Evolutionary conservation across 2,329 filamentous ascomycete genomes (phyloP).

Genomic region (Fusarium agapanthi): DNA sequence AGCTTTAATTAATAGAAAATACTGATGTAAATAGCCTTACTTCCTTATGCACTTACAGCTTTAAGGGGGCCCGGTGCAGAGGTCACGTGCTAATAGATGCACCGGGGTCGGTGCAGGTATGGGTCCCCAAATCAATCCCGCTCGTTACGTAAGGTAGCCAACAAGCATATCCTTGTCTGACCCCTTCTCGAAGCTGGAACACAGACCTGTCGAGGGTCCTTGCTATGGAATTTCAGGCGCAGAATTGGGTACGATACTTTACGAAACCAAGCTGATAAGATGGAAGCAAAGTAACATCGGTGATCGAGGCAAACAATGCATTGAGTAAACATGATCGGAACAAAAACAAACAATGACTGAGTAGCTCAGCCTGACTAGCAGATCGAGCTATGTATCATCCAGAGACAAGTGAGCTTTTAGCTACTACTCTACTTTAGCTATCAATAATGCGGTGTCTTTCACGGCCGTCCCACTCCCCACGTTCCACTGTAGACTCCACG

Average conservation of each 20-base stretch:
- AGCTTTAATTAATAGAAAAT: no score
- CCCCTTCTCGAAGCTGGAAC: conserved; percentile 23
- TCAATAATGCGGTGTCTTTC: conserved; percentile 31
- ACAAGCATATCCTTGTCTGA: conserved; percentile 19
- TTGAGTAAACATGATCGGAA: neutral
- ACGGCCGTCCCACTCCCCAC: conserved; percentile 33
- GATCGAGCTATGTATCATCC: neutral
- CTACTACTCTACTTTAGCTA: neutral
- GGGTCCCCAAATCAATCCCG: conserved; percentile 21
- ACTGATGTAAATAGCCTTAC: no score
- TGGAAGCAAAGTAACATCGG: neutral
- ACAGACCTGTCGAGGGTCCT: conserved; percentile 23
- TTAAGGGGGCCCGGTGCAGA: no score
- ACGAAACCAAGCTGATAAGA: conserved; percentile 2
- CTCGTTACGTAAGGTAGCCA: conserved; percentile 22
- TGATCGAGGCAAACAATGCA: neutral
- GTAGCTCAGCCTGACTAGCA: neutral
- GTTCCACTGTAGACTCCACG: conserved; percentile 39
- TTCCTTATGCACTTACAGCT: no score
- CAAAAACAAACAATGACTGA: conserved; percentile 2
- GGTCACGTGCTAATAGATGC: no score
- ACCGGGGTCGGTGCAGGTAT: no score
- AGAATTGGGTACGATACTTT: conserved; percentile 3
- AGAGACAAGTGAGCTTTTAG: neutral
- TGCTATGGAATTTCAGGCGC: conserved; percentile 14